Base-by-base conservation (phyloP, 2,329 filamentous ascomycete species). In the Monosporascus ibericus region DNA sequence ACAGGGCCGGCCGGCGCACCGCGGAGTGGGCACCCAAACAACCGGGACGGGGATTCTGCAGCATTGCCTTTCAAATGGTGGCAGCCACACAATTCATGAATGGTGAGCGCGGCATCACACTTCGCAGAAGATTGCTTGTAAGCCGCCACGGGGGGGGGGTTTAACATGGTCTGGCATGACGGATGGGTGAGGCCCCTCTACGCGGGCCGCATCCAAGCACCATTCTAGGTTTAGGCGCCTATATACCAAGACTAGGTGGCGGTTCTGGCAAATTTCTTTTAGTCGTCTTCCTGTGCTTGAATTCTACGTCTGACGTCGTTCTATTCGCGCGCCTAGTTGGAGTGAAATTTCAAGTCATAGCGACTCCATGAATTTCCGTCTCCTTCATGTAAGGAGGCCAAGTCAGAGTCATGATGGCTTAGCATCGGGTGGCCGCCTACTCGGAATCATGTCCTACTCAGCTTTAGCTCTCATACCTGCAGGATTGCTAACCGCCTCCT, bases 401-500 rank as follows among this genome's bases (percentile, higher is more conserved):
- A 46, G 5, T 34, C 25, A 14, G 24, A 27, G n/a, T 46, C 14
- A 14, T 8, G 22, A 30, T 17, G 24, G 24, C 42, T 46, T 46
- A 46, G 22, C n/a, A 27, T 30, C 15, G 42, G 42, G 24, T 46
- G 24, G 20, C 24, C 17, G 6, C 11, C 18, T 27, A 22, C 20
- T 9, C 27, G 30, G 30, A 14, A 39, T 46, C 27, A 39, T 48
- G 8, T 38, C 22, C 47, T 58, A 58, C 48, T 63, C 56, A 30
- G 42, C 30, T 46, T 61, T 63, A 17, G 39, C n/a, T 22, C 55
- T 56, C 27, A 59, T 40, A n/a, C 59, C 56, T 6, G 52, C 55
- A 49, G 55, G 58, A 48, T 61, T 48, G 15, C 47, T 50, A 20
- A 62, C 48, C 30, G 68, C 71, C 47, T 71, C 71, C 50, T 64